Conservation (phyloP, 2,329 filamentous ascomycete genomes). For the Monosporascus sp. region DNA sequence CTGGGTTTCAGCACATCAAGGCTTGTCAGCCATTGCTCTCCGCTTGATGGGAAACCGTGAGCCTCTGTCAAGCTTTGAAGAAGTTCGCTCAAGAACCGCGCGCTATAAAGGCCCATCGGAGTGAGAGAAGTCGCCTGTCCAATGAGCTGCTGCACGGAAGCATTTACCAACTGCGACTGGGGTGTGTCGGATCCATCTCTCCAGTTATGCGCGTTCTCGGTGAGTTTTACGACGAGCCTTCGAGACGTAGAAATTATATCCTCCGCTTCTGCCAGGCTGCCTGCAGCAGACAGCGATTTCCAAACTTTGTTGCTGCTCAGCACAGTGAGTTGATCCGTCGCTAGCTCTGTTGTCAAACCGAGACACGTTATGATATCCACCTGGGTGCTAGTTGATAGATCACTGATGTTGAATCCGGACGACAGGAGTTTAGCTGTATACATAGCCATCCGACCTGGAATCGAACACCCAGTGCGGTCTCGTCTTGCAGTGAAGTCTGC, state of each 20-base stretch:
- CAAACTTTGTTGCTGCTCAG: constrained; percentile 42
- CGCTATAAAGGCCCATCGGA: constrained; percentile 44
- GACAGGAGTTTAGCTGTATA: constrained; percentile 59
- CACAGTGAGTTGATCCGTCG: constrained; percentile 48
- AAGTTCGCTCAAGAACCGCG: constrained; percentile 45
- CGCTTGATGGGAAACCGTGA: constrained; percentile 37
- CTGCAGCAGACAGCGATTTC: constrained; percentile 30
- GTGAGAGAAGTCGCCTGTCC: constrained; percentile 36
- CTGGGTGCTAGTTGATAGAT: constrained; percentile 35
- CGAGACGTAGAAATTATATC: constrained; percentile 37
- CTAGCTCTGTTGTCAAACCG: constrained; percentile 44
- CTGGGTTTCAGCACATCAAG: constrained; percentile 42
- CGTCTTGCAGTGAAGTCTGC: constrained; percentile 30
- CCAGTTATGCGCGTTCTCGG: constrained; percentile 33
- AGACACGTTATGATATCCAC: constrained; percentile 48
- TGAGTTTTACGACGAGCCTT: constrained; percentile 28
- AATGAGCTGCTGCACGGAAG: constrained; percentile 39
- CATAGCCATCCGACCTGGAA: constrained; percentile 68
- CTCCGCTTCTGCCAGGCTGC: constrained; percentile 34
- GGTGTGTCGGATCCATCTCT: constrained; percentile 25
- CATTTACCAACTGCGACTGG: constrained; percentile 32
- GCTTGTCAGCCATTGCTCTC: constrained; percentile 43
- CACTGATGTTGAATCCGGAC: constrained; percentile 31
- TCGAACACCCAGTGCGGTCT: constrained; percentile 65
- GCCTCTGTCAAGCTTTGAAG: constrained; percentile 40